Percentiles rank a stretch among this genome's conserved stretches.
Conservation (phyloP, 495 filamentous ascomycete species). For the Bacidia rubella region DNA sequence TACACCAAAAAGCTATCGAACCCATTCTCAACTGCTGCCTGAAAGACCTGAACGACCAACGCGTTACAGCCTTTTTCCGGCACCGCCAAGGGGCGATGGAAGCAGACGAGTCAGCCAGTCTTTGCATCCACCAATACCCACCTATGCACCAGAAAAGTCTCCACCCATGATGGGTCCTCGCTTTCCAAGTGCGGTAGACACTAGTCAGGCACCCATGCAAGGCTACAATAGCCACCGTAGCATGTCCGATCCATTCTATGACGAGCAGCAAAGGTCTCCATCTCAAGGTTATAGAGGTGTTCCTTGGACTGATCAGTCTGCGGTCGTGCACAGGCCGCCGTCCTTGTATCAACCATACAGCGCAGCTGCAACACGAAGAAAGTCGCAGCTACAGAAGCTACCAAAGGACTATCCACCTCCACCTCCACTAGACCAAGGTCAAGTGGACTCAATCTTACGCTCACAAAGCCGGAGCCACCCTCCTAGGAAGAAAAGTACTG, state of each 20-base stretch:
- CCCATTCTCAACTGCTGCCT: conserved; percentile 15
- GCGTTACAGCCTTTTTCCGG: conserved; percentile 14
- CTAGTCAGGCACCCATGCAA: conserved; percentile 15
- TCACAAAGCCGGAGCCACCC: conserved; percentile 8
- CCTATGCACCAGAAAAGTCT: conserved; percentile 1
- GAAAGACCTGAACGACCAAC: conserved; percentile 19
- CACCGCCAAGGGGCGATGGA: conserved; percentile 6
- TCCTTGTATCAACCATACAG: neutral
- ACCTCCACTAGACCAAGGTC: conserved; percentile 5
- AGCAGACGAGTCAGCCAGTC: conserved; percentile 4
- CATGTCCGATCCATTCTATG: conserved; percentile 18
- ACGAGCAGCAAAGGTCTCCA: conserved; percentile 1
- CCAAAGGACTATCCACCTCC: conserved; percentile 19
- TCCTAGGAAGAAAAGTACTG: conserved; percentile 7
- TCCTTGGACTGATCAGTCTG: neutral
- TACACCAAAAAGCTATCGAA: conserved; percentile 15
- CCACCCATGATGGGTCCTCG: conserved; percentile 8
- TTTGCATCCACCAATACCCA: neutral
- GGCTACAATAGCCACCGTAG: conserved; percentile 2
- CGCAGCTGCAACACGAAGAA: neutral
- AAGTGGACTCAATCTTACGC: neutral
- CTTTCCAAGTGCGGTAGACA: conserved; percentile 10
- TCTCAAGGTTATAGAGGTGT: conserved; percentile 1
- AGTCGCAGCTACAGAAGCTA: conserved; percentile 26
- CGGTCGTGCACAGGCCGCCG: neutral